These are phyloP conservation scores for Podospora sp. DNA, from an alignment of 495 filamentous ascomycete species.

Conservation along the genomic window DNA sequence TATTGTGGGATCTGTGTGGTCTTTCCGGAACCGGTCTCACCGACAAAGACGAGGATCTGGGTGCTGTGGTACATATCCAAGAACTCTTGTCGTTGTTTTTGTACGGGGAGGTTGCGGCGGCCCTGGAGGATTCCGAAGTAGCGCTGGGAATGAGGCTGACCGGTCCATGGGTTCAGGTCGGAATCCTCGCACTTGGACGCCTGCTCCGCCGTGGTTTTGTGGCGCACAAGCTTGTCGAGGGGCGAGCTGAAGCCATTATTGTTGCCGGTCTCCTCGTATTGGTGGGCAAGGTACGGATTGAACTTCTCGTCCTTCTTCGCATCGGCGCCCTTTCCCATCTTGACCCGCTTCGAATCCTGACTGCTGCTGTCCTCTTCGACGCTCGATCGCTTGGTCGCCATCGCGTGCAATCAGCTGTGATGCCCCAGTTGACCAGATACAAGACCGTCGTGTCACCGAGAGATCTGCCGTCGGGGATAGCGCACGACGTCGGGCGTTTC, in stretches of 20 bases:
- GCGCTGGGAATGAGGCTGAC: conserved; percentile 69
- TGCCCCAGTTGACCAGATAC: background rate
- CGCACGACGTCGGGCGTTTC: background rate
- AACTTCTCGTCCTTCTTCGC: conserved; percentile 42
- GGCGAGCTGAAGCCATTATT: conserved; percentile 48
- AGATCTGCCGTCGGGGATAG: conserved; percentile 23
- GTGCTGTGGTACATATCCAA: conserved; percentile 86
- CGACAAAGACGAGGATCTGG: conserved; percentile 97
- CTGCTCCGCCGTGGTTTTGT: conserved; percentile 76
- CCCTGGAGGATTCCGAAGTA: conserved; percentile 88
- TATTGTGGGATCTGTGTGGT: conserved; percentile 99
- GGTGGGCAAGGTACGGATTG: conserved; percentile 93
- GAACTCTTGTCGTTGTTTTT: conserved; percentile 92
- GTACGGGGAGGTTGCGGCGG: conserved; percentile 84
- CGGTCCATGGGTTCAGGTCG: conserved; percentile 83
- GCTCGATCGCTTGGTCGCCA: conserved; percentile 36
- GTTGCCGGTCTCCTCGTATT: conserved; percentile 58
- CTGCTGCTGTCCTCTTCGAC: conserved; percentile 28
- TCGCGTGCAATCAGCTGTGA: background rate
- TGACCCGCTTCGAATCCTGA: conserved; percentile 39
- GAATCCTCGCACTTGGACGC: conserved; percentile 77
- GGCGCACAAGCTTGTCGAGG: conserved; percentile 70
- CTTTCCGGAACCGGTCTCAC: conserved; percentile 98
- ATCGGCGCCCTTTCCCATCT: conserved; percentile 36
- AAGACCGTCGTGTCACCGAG: background rate